phyloP scores from a whole-genome alignment of 495 filamentous ascomycete species.

The Amniculicola lignicola region DNA sequence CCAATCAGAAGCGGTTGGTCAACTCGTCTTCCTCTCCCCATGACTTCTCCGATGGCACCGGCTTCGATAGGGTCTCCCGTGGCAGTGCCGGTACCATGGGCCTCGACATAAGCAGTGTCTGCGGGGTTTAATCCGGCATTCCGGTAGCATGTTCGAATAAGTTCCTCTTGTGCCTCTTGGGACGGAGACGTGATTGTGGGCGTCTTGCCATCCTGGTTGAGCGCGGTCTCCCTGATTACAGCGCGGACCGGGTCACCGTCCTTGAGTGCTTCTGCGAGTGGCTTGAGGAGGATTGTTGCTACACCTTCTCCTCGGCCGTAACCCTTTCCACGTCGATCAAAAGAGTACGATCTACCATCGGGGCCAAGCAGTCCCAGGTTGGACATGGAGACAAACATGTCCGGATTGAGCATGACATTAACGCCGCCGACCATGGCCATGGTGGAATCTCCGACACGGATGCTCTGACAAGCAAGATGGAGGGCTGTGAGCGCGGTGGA shows the following conservation, averaged over 20 bases:
- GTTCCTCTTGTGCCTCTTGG: constrained; percentile 4
- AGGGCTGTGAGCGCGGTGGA: constrained; percentile 11
- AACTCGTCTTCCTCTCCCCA: constrained; percentile 34
- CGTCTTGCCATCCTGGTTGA: constrained; percentile 48
- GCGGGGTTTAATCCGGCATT: constrained; percentile 33
- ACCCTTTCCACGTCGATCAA: constrained; percentile 44
- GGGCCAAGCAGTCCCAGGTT: background rate
- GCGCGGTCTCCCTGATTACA: constrained; percentile 45
- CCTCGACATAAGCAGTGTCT: constrained; percentile 18
- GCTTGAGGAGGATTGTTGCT: constrained; percentile 41
- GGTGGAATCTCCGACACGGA: background rate
- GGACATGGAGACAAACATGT: constrained; percentile 1
- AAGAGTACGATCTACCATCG: constrained; percentile 29
- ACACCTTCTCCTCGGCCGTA: constrained; percentile 50
- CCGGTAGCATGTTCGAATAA: constrained; percentile 10
- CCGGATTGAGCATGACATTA: constrained; percentile 10
- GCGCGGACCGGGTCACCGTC: constrained; percentile 45
- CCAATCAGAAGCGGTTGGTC: constrained; percentile 21
- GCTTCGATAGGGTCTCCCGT: constrained; percentile 57
- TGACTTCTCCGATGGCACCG: constrained; percentile 50
- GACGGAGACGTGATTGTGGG: constrained; percentile 31
- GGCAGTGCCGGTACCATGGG: constrained; percentile 37
- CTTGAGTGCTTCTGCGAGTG: constrained; percentile 32
- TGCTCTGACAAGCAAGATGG: constrained; percentile 4
- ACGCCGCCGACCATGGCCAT: constrained; percentile 13